Evolutionary conservation across 2,329 filamentous ascomycete species (phyloP), one percentile per base, ranked within the genome.

Genomic region (Penicillium decumbens): DNA sequence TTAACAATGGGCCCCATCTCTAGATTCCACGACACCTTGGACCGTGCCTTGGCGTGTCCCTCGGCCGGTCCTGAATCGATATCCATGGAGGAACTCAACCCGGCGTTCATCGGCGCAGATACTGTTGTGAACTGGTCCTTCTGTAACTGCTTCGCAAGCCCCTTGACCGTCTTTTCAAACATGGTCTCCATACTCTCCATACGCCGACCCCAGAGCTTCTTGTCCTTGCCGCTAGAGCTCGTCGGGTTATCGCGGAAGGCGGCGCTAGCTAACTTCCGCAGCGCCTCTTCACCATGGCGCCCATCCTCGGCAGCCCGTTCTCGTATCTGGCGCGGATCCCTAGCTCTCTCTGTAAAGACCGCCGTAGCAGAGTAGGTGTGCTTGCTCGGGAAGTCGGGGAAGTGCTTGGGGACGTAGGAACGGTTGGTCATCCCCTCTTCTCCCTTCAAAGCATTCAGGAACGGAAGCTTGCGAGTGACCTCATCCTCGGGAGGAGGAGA

Each of bases 221-320:
- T 72, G 44, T 75, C 69, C 40, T 67, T 65, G 32, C 69, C 72
- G 25, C 71, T 68, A 12, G 69, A 68, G 44, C 71, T 72, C 3
- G 64, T 60, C 30, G 73, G 65, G 20, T 71, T 70, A 43, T 73
- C 63, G 51, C 74, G 68, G 49, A 67, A 70, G 10, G 70, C 71
- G 1, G 76, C 76, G 24, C 79, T 78, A 3, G 77, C 75, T 62
- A 87, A 70, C 60, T 81, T 84, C 42, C 83, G 73, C 54, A 87
- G 66, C 18, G 82, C 82, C 59, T 84, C 80, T 64, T 86, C 83
- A 6, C 82, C 83, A 51, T 83, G 66, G 40, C 84, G 77, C 12
- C 82, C 82, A 62, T 87, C 83, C 60, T 84, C 77, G 3, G 82
- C 84, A 4, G 82, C 82, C 49, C 77, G 75, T 61, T 86, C 83